phyloP scores from a whole-genome alignment of 1,284 basidiomycete species.

The Ustilago shanxiensis region DNA sequence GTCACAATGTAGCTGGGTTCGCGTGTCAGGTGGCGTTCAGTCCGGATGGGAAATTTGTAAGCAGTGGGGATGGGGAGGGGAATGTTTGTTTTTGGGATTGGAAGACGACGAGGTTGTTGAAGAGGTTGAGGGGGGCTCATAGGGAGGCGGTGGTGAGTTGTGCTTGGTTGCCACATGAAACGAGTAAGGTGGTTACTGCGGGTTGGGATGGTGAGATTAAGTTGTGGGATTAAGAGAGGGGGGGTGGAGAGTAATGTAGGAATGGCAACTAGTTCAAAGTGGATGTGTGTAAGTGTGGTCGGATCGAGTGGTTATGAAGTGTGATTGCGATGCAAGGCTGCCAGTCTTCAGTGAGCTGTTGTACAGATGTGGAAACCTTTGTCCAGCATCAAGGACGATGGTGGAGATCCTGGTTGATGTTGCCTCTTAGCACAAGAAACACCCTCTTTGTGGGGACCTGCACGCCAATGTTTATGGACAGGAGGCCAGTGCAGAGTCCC shows the following conservation, averaged over 20 bases:
- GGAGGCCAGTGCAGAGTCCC: too few relatives aligned
- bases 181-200: constrained; percentile 88
- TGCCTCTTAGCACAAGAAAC: too few relatives aligned
- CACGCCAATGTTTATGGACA: too few relatives aligned
- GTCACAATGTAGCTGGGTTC: constrained; percentile 95
- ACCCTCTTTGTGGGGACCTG: too few relatives aligned
- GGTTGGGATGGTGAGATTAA: constrained; percentile 98
- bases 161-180: constrained; percentile 97
- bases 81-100: constrained; percentile 99
- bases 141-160: constrained; percentile 95
- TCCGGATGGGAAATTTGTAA: constrained; percentile 96
- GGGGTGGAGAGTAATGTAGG: too few relatives aligned
- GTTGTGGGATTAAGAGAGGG: constrained; percentile 77
- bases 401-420: too few relatives aligned
- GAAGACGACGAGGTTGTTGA: constrained; percentile 93
- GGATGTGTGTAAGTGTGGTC: too few relatives aligned
- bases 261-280: not conserved
- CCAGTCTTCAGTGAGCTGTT: too few relatives aligned
- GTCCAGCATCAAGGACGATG: too few relatives aligned
- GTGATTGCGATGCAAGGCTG: too few relatives aligned
- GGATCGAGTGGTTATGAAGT: too few relatives aligned
- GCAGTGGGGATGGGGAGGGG: constrained; percentile 92
- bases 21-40: constrained; percentile 97
- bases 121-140: constrained; percentile 83
- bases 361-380: too few relatives aligned